Percentiles rank a stretch among this genome's conserved stretches.
Conservation (phyloP, 768 basidiomycete genomes). For the Mycena amicta region DNA sequence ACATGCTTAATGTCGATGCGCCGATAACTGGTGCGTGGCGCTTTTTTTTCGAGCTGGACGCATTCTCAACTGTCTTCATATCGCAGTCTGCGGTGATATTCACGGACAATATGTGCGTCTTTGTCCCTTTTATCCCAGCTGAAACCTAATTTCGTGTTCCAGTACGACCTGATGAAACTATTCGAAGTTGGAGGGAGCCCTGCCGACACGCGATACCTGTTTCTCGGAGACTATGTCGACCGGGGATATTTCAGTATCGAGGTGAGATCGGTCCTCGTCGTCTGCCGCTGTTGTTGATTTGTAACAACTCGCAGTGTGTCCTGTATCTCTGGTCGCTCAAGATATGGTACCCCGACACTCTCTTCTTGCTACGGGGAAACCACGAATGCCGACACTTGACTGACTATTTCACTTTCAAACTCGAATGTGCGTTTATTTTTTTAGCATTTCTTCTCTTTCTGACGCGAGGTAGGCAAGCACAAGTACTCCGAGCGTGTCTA, state of each 20-base stretch:
- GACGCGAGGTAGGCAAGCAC: slow-evolving; percentile 76
- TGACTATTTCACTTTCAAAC: slow-evolving; percentile 98
- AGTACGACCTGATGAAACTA: slow-evolving; percentile 95
- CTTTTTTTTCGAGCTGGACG: slow-evolving; percentile 13
- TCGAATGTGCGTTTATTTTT: slow-evolving; percentile 73
- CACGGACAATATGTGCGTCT: slow-evolving; percentile 95
- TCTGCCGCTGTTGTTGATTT: background rate
- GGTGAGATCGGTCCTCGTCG: slow-evolving; percentile 42
- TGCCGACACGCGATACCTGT: slow-evolving; percentile 91
- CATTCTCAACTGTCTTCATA: background rate
- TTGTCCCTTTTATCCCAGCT: slow-evolving; percentile 1
- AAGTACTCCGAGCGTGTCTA: slow-evolving; percentile 98
- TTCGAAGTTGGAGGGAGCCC: slow-evolving; percentile 94
- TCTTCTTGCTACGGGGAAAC: slow-evolving; percentile 96
- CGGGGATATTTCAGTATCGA: slow-evolving; percentile 94
- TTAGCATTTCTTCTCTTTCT: slow-evolving; percentile 1
- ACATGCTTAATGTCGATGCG: slow-evolving; percentile 92
- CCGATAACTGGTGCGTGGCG: slow-evolving; percentile 85
- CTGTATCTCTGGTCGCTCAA: slow-evolving; percentile 97
- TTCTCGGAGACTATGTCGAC: slow-evolving; percentile 93
- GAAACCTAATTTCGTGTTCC: slow-evolving; percentile 11
- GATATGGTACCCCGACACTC: slow-evolving; percentile 98
- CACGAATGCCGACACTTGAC: slow-evolving; percentile 99
- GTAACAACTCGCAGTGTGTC: slow-evolving; percentile 67
- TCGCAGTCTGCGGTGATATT: slow-evolving; percentile 93